These are phyloP conservation scores for Talaromyces sp. DNA, from an alignment of 2,329 filamentous ascomycete species.

Conservation along the genomic window DNA sequence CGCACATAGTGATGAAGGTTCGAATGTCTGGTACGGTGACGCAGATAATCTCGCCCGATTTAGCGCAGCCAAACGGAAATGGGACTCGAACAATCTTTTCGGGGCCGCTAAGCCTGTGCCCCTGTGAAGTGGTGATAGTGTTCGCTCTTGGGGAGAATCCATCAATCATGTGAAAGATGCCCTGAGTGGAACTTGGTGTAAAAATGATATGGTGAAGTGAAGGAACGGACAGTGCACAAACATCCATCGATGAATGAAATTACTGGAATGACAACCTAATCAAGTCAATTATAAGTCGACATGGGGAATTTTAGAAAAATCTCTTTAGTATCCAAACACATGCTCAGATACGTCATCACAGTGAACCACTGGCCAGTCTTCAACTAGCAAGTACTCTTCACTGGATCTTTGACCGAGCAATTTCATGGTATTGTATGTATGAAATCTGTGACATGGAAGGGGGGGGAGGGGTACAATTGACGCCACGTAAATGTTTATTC, in stretches of 20 bases:
- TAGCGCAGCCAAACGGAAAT: slow-evolving; percentile 25
- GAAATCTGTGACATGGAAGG: not conserved
- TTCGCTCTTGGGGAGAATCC: not conserved
- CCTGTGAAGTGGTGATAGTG: not conserved
- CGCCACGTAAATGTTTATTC: not conserved
- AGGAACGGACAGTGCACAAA: not conserved
- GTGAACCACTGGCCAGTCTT: not conserved
- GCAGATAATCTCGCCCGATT: slow-evolving; percentile 25
- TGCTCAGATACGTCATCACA: not conserved
- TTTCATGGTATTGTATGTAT: not conserved
- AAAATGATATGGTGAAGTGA: not conserved
- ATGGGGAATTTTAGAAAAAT: not conserved
- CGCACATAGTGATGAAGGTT: slow-evolving; percentile 29
- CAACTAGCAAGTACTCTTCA: not conserved
- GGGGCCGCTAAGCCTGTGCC: slow-evolving; percentile 13
- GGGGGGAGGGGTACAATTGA: not conserved
- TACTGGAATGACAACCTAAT: not conserved
- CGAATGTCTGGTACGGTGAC: slow-evolving; percentile 23
- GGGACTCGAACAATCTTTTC: slow-evolving; percentile 29
- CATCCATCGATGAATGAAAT: not conserved
- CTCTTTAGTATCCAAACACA: not conserved
- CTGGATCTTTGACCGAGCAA: not conserved
- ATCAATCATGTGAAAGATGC: too few relatives aligned
- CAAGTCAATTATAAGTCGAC: not conserved
- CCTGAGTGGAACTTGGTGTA: not conserved